A percentile compares a stretch with the other conserved stretches of the same genome.
Evolutionary conservation across 2,329 filamentous ascomycete species (phyloP).

Genomic region (Pseudogymnoascus sp.): DNA sequence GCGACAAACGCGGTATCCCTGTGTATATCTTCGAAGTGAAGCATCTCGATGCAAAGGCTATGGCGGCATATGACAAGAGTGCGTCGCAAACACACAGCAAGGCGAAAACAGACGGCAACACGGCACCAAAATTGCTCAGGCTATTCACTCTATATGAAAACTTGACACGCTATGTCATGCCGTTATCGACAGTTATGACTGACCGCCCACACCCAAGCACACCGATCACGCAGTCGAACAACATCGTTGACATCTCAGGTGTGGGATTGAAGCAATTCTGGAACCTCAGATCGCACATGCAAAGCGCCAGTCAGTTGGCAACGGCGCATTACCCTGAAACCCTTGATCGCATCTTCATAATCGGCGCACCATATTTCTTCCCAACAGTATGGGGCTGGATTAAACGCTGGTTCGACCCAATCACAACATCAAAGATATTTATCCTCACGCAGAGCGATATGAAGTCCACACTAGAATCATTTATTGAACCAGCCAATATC

Average conservation of each 20-base stretch:
- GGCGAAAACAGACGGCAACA: conserved; percentile 58
- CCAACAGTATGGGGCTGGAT: conserved; percentile 91
- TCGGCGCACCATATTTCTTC: conserved; percentile 86
- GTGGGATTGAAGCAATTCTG: conserved; percentile 91
- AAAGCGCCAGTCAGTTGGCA: conserved; percentile 78
- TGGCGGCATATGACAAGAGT: conserved; percentile 68
- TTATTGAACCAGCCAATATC: conserved; percentile 76
- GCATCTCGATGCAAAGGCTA: conserved; percentile 73
- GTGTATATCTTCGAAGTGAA: conserved; percentile 86
- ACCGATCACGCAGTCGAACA: conserved; percentile 87
- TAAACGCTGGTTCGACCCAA: conserved; percentile 91
- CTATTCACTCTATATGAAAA: conserved; percentile 93
- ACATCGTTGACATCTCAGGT: conserved; percentile 86
- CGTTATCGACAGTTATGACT: conserved; percentile 68
- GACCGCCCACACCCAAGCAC: conserved; percentile 66
- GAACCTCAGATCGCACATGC: conserved; percentile 91
- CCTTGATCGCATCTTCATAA: conserved; percentile 69
- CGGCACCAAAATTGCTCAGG: conserved; percentile 67
- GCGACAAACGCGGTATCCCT: conserved; percentile 84
- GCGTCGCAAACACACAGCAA: conserved; percentile 47
- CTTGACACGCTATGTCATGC: conserved; percentile 77
- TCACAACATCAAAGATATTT: conserved; percentile 93
- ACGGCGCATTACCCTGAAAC: conserved; percentile 96
- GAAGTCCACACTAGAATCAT: conserved; percentile 65
- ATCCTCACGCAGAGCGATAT: conserved; percentile 71